phyloP scores from a whole-genome alignment of 495 filamentous ascomycete species.

The Chaetomium tenue region DNA sequence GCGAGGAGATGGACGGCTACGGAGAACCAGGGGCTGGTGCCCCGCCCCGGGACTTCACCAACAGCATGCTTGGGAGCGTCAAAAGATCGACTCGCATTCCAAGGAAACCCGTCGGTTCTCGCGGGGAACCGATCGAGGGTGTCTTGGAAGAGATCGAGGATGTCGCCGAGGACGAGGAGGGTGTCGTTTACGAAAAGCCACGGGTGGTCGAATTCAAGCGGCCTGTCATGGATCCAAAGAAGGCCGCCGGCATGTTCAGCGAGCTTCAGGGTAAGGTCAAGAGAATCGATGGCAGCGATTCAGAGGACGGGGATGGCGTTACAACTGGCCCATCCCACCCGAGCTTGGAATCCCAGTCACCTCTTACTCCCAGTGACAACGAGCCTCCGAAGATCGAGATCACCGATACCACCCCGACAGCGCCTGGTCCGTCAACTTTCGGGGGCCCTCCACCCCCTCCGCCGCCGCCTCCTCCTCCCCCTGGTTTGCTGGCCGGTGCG shows the following conservation, averaged over 20 bases:
- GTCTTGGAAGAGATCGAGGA: slow-evolving; percentile 42
- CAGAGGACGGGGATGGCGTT: slow-evolving; percentile 67
- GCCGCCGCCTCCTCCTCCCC: slow-evolving; percentile 42
- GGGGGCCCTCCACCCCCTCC: slow-evolving; percentile 34
- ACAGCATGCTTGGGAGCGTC: slow-evolving; percentile 66
- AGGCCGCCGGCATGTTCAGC: slow-evolving; percentile 70
- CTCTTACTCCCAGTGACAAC: slow-evolving; percentile 67
- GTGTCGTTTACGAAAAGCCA: slow-evolving; percentile 62
- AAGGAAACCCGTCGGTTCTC: slow-evolving; percentile 51
- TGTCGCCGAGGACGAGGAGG: slow-evolving; percentile 47
- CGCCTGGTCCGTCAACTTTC: slow-evolving; percentile 41
- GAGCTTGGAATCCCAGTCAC: slow-evolving; percentile 67
- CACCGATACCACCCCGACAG: slow-evolving; percentile 43
- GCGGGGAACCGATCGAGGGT: slow-evolving; percentile 42
- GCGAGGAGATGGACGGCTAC: slow-evolving; percentile 88
- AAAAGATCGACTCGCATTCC: slow-evolving; percentile 49
- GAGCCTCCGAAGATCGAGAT: slow-evolving; percentile 50
- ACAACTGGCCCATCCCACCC: slow-evolving; percentile 77
- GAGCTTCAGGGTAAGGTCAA: slow-evolving; percentile 80
- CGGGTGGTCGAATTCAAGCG: slow-evolving; percentile 65
- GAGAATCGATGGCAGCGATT: slow-evolving; percentile 68
- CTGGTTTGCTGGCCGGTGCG: slow-evolving; percentile 36
- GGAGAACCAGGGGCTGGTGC: slow-evolving; percentile 32
- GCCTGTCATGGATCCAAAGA: slow-evolving; percentile 69
- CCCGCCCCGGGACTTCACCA: slow-evolving; percentile 42